Percentiles rank a stretch among this genome's conserved stretches.
Evolutionary conservation across 2,329 filamentous ascomycete species (phyloP).

Genomic region (Colletotrichum sp.): DNA sequence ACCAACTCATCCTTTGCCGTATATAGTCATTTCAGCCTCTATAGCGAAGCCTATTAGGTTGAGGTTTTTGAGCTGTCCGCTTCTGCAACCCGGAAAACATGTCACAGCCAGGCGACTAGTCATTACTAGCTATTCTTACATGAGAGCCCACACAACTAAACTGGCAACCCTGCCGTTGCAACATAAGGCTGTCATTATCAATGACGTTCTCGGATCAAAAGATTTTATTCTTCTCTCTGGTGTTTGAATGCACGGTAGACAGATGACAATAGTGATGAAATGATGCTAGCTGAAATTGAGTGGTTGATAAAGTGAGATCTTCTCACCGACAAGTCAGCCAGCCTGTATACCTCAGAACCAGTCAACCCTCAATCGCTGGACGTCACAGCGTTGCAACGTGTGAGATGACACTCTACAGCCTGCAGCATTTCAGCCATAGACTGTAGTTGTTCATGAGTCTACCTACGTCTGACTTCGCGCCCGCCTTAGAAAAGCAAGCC

Average conservation of each 20-base stretch:
- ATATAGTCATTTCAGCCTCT: not conserved
- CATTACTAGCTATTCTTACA: too few relatives aligned
- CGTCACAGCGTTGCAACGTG: rapidly evolving
- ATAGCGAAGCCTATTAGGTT: rapidly evolving
- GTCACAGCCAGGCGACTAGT: too few relatives aligned
- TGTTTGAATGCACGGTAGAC: not conserved
- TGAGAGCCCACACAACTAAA: not conserved
- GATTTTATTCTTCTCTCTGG: not conserved
- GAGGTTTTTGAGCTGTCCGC: rapidly evolving
- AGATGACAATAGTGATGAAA: not conserved
- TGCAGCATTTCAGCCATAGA: not conserved
- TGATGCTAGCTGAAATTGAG: not conserved
- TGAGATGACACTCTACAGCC: not conserved
- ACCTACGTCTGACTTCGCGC: not conserved
- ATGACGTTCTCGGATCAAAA: not conserved
- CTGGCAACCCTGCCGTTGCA: too few relatives aligned
- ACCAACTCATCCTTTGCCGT: not conserved
- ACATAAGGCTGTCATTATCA: not conserved
- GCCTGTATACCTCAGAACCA: not conserved
- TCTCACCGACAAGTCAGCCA: not conserved
- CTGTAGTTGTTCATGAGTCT: not conserved
- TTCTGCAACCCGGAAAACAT: not conserved
- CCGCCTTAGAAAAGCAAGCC: not conserved
- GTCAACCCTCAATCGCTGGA: not conserved
- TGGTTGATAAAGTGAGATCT: not conserved